A percentile compares a stretch with the other conserved stretches of the same genome.
These are phyloP conservation scores for Saccharum officinarum DNA, from an alignment of 176 grass and related monocot species.

Conservation along the genomic window DNA sequence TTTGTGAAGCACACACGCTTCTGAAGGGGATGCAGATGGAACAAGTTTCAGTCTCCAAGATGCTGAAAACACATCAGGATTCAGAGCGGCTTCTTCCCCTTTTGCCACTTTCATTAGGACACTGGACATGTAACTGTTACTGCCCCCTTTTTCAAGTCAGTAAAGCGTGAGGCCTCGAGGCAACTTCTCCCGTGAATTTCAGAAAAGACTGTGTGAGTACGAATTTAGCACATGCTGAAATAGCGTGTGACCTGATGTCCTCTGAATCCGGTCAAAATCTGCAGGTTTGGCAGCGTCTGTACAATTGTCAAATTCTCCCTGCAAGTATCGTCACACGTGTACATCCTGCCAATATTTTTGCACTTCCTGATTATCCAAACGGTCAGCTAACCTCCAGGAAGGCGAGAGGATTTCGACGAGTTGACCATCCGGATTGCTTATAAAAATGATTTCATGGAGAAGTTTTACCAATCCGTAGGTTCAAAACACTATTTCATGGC, in stretches of 20 bases:
- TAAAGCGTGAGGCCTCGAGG: neutral
- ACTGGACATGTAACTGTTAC: slow-evolving; percentile 21
- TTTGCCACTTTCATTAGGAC: neutral
- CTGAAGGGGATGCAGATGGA: neutral
- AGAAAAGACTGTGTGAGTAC: slow-evolving; percentile 17
- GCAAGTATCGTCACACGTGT: slow-evolving; percentile 33
- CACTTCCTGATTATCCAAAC: slow-evolving; percentile 11
- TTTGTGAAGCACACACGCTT: neutral
- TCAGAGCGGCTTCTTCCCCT: neutral
- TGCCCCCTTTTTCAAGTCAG: neutral
- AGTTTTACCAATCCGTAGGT: neutral
- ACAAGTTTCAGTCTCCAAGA: neutral
- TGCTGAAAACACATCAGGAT: neutral
- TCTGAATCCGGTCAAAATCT: slow-evolving; percentile 25
- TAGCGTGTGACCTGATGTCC: neutral
- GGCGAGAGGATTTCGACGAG: neutral
- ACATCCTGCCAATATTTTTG: neutral
- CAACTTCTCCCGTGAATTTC: neutral
- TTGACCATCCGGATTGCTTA: slow-evolving; percentile 25
- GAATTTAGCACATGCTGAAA: slow-evolving; percentile 19
- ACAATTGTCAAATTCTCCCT: slow-evolving; percentile 19
- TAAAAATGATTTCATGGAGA: neutral
- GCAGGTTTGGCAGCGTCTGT: neutral
- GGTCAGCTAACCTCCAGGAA: neutral
- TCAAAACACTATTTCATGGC: neutral